Evolutionary conservation across 352 stramenopile genomes (phyloP).

Genomic region (Thraustochytrium sp.): DNA sequence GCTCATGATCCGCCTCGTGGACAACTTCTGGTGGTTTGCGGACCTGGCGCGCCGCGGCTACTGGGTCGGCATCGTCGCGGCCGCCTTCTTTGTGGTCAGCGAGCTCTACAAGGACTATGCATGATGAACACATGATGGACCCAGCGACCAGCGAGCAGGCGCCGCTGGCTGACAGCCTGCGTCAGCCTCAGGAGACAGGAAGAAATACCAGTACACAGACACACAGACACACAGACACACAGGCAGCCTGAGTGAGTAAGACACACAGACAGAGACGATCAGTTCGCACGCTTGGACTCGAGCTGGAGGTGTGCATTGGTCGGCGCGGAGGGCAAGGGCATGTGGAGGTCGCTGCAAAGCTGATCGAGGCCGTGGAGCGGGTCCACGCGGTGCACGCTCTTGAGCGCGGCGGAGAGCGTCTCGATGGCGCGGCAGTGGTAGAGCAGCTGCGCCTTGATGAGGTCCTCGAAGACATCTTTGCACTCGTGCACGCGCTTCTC

Average conservation of each 20-base stretch:
- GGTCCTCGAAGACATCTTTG: background rate
- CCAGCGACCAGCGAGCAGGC: too few relatives aligned
- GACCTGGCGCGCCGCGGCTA: background rate
- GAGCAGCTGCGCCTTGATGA: slow-evolving; percentile 17
- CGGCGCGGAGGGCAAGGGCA: too few relatives aligned
- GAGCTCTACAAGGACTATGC: slow-evolving; percentile 29
- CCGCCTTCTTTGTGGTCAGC: background rate
- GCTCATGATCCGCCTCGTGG: background rate
- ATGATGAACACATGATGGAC: background rate
- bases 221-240: too few relatives aligned
- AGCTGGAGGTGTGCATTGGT: too few relatives aligned
- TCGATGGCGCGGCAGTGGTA: slow-evolving; percentile 22
- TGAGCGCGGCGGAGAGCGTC: background rate
- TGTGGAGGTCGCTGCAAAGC: slow-evolving; percentile 27
- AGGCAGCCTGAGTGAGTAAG: too few relatives aligned
- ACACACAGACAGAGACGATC: too few relatives aligned
- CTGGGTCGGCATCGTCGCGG: slow-evolving; percentile 14
- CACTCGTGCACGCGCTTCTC: slow-evolving; percentile 27
- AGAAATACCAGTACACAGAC: too few relatives aligned
- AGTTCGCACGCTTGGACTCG: too few relatives aligned
- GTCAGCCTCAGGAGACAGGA: too few relatives aligned
- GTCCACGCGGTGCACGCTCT: background rate
- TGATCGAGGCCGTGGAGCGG: background rate
- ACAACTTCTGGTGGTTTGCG: slow-evolving; percentile 29
- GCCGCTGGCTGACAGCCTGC: too few relatives aligned